Evolutionary conservation across 106 monocot species (phyloP).

Genomic region (Allium cepa): DNA sequence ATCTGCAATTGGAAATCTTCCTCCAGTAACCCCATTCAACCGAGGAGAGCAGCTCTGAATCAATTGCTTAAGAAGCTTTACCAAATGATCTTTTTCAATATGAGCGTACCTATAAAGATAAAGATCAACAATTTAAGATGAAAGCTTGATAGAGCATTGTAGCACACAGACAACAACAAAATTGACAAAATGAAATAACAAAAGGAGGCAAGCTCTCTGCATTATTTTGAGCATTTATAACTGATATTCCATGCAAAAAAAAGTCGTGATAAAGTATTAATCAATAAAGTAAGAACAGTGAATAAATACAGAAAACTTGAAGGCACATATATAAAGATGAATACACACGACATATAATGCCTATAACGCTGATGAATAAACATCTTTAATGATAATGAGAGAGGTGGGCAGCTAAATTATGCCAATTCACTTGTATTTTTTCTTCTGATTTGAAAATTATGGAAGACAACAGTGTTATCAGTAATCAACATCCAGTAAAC

Average conservation of each 20-base stretch:
- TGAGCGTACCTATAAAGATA: slow-evolving; percentile 39
- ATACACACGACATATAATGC: too few species aligned
- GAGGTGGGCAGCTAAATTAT: too few species aligned
- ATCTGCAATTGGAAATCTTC: slow-evolving; percentile 58
- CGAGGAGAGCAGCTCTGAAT: slow-evolving; percentile 50
- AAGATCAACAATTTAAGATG: neutral
- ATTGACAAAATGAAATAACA: neutral
- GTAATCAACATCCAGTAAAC: too few species aligned
- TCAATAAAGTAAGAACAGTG: neutral
- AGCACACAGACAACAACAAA: neutral
- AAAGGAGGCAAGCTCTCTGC: neutral
- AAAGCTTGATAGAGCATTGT: neutral
- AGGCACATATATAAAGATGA: neutral
- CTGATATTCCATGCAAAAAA: neutral
- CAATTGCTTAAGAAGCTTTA: slow-evolving; percentile 67
- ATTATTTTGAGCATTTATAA: neutral
- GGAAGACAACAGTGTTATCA: too few species aligned
- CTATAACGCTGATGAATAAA: too few species aligned
- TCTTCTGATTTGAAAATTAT: too few species aligned
- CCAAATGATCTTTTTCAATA: slow-evolving; percentile 42
- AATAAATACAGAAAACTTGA: too few species aligned
- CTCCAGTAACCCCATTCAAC: slow-evolving; percentile 31
- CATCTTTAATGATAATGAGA: too few species aligned
- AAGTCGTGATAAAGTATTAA: neutral
- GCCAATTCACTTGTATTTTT: too few species aligned